phyloP scores from a whole-genome alignment of 768 basidiomycete species.

The Crucibulum laeve region DNA sequence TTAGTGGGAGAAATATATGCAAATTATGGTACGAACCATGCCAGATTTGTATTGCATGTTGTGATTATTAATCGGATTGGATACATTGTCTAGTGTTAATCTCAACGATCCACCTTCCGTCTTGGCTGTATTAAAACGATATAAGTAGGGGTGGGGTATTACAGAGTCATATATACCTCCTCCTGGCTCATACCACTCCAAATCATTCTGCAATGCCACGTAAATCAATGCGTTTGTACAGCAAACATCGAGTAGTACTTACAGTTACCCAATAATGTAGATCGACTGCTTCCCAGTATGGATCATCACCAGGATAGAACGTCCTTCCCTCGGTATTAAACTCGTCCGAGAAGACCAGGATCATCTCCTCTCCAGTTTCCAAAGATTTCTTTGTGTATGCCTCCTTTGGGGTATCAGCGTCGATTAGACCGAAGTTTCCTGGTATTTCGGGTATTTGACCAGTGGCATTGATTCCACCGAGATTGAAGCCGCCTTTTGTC shows the following conservation, averaged over 20 bases:
- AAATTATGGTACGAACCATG: constrained; percentile 34
- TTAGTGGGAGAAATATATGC: background rate
- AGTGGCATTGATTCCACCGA: constrained; percentile 71
- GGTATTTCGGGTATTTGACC: constrained; percentile 63
- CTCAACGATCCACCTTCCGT: constrained; percentile 69
- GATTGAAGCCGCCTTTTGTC: constrained; percentile 58
- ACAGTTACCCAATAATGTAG: constrained; percentile 67
- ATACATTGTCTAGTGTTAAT: constrained; percentile 56
- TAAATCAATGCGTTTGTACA: background rate
- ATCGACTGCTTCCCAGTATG: constrained; percentile 58
- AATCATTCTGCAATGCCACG: constrained; percentile 35
- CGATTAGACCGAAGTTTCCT: constrained; percentile 67
- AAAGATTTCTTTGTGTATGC: constrained; percentile 52
- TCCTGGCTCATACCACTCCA: constrained; percentile 79
- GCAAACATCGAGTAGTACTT: constrained; percentile 21
- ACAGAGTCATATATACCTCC: constrained; percentile 21
- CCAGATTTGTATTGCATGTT: constrained; percentile 63
- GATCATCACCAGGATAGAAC: constrained; percentile 69
- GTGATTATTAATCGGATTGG: constrained; percentile 44
- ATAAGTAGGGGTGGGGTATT: background rate
- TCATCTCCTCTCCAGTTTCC: constrained; percentile 41
- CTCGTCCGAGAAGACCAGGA: constrained; percentile 77
- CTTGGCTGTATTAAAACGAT: constrained; percentile 32
- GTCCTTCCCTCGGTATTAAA: constrained; percentile 70
- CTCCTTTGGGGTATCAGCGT: constrained; percentile 66